Base-by-base conservation (phyloP, 768 basidiomycete species). In the Xerocomellus chrysenteron region DNA sequence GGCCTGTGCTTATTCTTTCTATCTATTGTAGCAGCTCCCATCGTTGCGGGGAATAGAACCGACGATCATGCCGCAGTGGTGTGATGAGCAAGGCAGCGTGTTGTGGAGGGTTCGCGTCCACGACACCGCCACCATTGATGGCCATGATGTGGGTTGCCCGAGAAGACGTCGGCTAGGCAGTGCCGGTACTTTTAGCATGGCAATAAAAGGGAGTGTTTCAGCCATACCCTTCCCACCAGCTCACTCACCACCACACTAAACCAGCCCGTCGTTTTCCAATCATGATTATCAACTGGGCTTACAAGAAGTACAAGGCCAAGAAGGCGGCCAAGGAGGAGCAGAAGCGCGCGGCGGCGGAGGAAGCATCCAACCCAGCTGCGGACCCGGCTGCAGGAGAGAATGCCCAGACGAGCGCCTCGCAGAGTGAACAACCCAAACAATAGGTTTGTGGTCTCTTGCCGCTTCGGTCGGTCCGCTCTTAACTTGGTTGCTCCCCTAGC, bases 271-370 rank as follows among this genome's bases (percentile, higher is more conserved):
- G 11, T 37, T 6, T 39, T 24, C 39, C 28, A 33, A 54, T 21
- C 54, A 68, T 59, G 66, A 0, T 68, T 0, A 14, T 67, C 21
- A 1, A 26, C 11, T 60, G 44, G 50, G 58, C 39, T 28, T 68
- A 59, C 49, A 60, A 69, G 30, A 69, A 67, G 59, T 68, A 71
- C 65, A 66, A 66, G 49, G 56, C 52, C 17, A 68, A 58, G 42
- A 67, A 59, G 46, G 52, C 53, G 26, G 59, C 55, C 47, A 63
- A 60, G 52, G 59, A 61, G 44, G 59, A 60, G 43, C 36, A 60
- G 49, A 59, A 58, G 47, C 52, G 17, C 11, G 50, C 46, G 3
- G 56, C 56, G 1, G 36, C 56, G 5, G 39, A 2, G 14, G 54
- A 5, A 42, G 56, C 54, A 9, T 33, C 50, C 37, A 32, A 40